Evolutionary conservation across 306 rosid genomes (phyloP), one percentile per base, ranked within the genome.

Genomic region (Psophocarpus tetragonolobus): DNA sequence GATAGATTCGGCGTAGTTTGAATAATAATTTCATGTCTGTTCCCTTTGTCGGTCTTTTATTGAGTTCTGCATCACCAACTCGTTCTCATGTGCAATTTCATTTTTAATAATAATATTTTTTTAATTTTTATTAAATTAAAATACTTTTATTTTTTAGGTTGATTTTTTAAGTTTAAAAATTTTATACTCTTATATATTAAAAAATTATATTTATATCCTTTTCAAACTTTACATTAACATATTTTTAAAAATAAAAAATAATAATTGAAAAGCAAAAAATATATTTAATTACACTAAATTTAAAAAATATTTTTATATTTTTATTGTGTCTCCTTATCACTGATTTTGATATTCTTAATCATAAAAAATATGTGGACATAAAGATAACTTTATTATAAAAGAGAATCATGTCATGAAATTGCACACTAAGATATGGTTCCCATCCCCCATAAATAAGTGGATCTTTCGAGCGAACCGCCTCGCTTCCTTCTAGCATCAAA

Each of bases 11-110:
- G 51, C 77, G 15, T 18, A 23, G 39, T 72, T 60, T 78, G 54
- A 54, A 65, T 6, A 24, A 18, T 44, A 51, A 71, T 72, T 36
- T 35, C 12, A 9, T 75, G 82, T 84, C 71, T 77, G 76, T 64
- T 51, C 50, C 64, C 13, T 67, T 65, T 77, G 80, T 83, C 86
- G 61, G 53, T 73, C 76, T 68, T 47, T 71, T 21, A 24, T 78
- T 78, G n/a, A 79, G 47, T 20, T 78, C 69, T 38, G 80, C 32
- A 24, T 35, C 9, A 39, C 39, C 56, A 64, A 64, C 54, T 71
- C 24, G 17, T 27, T 57, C 18, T 54, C 17, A 65, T 38, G 15
- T 7, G 1, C n/a, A n/a, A n/a, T n/a, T n/a, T n/a, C n/a, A n/a
- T n/a, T n/a, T n/a, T n/a, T n/a, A n/a, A n/a, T n/a, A n/a, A n/a